Base-by-base conservation (phyloP, 768 basidiomycete genomes). In the Mycena filopes region DNA sequence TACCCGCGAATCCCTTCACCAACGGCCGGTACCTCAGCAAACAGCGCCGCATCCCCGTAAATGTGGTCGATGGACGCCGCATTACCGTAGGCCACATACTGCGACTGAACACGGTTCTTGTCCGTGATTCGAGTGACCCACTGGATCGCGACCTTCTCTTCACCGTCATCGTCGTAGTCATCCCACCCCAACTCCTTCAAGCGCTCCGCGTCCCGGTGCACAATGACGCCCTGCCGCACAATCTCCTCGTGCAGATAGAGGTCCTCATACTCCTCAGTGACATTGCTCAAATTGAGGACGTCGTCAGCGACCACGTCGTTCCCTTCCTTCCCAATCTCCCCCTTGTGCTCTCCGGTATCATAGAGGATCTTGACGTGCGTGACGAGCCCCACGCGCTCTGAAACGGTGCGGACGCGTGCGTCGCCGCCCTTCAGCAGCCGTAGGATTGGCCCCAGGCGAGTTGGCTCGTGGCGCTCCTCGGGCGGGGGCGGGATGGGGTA, bases 401-500 rank as follows among this genome's bases (percentile, higher is more conserved):
- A n/a, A n/a, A n/a, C n/a, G n/a, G n/a, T n/a, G n/a, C 60, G 53
- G 26, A 55, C n/a, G n/a, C n/a, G n/a, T n/a, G n/a, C 62, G 56
- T 68, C 49, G 25, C 46, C 31, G 45, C 49, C 56, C 38, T 68
- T 70, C 42, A 64, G 59, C 6, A 65, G 36, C 26, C n/a, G 51
- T 28, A 60, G 55, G 1, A 68, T 25, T 11, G 38, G 38, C 7
- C 28, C 46, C 7, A 59, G 55, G 8, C 21, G 49, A 33, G 12
- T 36, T n/a, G 23, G n/a, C n/a, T n/a, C n/a, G 29, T 1, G 9
- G 31, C 28, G 29, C n/a, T 1, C 1, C 18, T 15, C 20, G 2
- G 60, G 51, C 2, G n/a, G 18, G 3, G 21, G 40, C 12, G 49
- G 55, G 13, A 79, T 58, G 1, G 79, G 78, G 51, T 83, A 82